These are phyloP conservation scores for Pseudoscleropodium purum DNA, from an alignment of 225 moss, liverwort and hornwort species.

Conservation along the genomic window DNA sequence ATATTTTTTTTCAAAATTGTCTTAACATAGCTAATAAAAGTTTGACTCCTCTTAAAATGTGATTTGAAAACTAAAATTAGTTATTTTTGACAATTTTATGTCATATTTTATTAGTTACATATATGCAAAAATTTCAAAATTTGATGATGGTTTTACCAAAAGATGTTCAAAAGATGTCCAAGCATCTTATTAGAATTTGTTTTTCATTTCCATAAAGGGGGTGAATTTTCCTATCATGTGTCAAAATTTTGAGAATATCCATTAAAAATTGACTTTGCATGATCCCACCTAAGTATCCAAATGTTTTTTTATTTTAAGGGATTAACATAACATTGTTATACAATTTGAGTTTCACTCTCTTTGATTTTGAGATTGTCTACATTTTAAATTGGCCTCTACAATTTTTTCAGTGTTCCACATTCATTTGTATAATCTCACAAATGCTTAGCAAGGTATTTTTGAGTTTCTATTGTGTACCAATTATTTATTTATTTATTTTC, in stretches of 20 bases:
- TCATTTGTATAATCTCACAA: not conserved
- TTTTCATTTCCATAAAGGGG: fast-evolving
- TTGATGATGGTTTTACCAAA: fast-evolving
- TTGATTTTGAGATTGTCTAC: not conserved
- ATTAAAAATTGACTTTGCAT: not conserved
- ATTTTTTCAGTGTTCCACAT: no score
- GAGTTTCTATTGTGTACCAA: not conserved
- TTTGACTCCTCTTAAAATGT: not conserved
- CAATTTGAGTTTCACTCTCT: not conserved
- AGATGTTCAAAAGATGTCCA: not conserved
- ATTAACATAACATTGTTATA: no score
- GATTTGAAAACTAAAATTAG: no score
- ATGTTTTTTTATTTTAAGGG: not conserved
- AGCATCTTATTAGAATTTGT: fast-evolving
- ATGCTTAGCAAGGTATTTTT: not conserved
- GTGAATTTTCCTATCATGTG: not conserved
- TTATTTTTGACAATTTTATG: not conserved
- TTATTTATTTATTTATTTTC: no score
- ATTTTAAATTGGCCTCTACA: not conserved
- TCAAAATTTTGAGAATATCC: not conserved
- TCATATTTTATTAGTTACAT: not conserved
- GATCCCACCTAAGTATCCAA: not conserved
- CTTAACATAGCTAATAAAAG: not conserved
- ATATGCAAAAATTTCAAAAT: not conserved
- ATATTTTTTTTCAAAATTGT: not conserved